Base-by-base conservation (phyloP, 192 early-diverging fungal genomes). In the Coemansia sp. region DNA sequence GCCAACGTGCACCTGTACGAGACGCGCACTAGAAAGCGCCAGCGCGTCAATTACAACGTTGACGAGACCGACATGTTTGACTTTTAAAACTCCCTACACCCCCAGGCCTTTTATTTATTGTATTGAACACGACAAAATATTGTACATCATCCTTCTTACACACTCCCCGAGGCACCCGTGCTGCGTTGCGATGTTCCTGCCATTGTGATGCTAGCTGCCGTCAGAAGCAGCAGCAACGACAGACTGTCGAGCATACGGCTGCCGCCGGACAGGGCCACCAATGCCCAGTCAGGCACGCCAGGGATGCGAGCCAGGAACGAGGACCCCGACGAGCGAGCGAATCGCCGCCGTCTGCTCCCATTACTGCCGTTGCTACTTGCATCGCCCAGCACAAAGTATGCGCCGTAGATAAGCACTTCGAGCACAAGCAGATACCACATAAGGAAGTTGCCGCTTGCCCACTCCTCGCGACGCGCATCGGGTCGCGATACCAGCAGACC, bases 1-100 rank as follows among this genome's bases (percentile, higher is more conserved):
- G 75, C 75, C 43, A 71, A 66, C 38, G 68, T 78, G 27, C 69
- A 78, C 41, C 53, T 78, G 21, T 72, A 72, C 50, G 75, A 78
- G 38, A 78, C 75, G 27, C 69, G 75, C 52, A 78, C 75, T 14
- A 47, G 75, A 39, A 78, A 72, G 61, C 75, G 75, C 46, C 68
- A 78, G 63, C 65, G 59, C 23, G 66, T 78, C 42, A 78, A 78
- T 27, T 78, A 78, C 40, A 62, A 54, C 24, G 55, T 53, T 27
- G 74, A 78, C 22, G 64, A 66, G 2, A 17, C 9, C 15, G 55
- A 53, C 3, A 53, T 23, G 30, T 24, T 37, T 30, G 65, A 60
- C 17, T 65, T 65, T 58, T 58, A 22, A 46, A 17, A 4, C 24
- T 18, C n/a, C n/a, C n/a, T n/a, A n/a, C n/a, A n/a, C n/a, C n/a